Conservation (phyloP, 1,284 basidiomycete species). For the Tilletia setariae region DNA sequence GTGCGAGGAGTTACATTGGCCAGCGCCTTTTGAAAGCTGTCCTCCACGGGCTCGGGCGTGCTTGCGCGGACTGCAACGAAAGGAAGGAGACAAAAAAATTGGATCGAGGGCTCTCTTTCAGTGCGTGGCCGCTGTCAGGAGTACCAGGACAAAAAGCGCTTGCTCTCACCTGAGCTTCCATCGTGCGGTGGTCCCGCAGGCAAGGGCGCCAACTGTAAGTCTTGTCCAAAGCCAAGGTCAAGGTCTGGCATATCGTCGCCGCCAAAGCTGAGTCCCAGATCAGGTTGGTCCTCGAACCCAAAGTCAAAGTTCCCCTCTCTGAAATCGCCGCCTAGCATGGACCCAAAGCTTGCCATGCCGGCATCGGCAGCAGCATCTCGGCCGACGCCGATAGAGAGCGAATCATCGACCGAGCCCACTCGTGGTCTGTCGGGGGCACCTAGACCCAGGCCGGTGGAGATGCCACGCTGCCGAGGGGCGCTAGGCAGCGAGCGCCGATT, state of each 20-base stretch:
- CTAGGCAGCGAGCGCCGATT: neutral
- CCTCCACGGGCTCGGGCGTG: constrained; percentile 1
- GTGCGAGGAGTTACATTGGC: constrained; percentile 61
- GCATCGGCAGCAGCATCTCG: constrained; percentile 43
- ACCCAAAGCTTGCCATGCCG: constrained; percentile 24
- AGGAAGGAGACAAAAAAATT: neutral
- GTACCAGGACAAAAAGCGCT: too few relatives aligned
- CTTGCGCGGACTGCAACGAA: neutral
- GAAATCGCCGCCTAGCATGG: neutral
- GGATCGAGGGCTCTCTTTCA: neutral
- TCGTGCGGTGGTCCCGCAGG: too few relatives aligned
- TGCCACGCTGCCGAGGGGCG: constrained; percentile 1
- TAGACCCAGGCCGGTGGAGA: neutral
- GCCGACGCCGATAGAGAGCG: constrained; percentile 45
- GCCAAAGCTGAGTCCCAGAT: constrained; percentile 65
- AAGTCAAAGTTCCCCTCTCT: neutral
- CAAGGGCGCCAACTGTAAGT: constrained; percentile 70
- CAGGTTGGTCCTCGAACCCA: constrained; percentile 66
- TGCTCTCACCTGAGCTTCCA: too few relatives aligned
- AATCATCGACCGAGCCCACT: constrained; percentile 31
- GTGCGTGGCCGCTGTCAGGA: too few relatives aligned
- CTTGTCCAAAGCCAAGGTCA: constrained; percentile 60
- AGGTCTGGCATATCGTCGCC: constrained; percentile 55
- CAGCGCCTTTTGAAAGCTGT: constrained; percentile 25
- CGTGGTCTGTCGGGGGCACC: neutral